Conservation (phyloP, 2,329 filamentous ascomycete species). For the Penicillium sumatraense region DNA sequence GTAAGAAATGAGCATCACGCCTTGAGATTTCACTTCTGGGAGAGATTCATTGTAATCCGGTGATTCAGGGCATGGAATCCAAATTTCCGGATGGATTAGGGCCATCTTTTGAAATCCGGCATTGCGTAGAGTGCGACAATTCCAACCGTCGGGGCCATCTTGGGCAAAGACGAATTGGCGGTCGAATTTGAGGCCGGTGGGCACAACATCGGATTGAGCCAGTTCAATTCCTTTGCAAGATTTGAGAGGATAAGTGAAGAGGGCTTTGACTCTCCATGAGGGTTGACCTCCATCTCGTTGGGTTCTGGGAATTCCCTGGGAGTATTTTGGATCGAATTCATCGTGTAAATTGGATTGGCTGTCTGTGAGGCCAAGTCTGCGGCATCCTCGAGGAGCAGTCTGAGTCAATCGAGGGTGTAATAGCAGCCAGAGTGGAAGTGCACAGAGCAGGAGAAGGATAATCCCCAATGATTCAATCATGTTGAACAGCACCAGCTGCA, state of each 20-base stretch:
- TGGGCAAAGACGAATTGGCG: slow-evolving; percentile 83
- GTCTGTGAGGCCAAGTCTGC: slow-evolving; percentile 54
- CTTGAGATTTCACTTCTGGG: slow-evolving; percentile 56
- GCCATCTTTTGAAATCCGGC: slow-evolving; percentile 65
- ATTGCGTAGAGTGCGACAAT: slow-evolving; percentile 49
- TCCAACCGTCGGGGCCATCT: slow-evolving; percentile 47
- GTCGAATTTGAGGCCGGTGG: slow-evolving; percentile 76
- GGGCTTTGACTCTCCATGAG: slow-evolving; percentile 64
- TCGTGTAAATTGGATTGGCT: slow-evolving; percentile 59
- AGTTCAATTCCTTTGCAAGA: slow-evolving; percentile 80
- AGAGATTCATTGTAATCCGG: slow-evolving; percentile 47
- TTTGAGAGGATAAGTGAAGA: slow-evolving; percentile 83
- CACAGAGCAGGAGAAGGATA: slow-evolving; percentile 9
- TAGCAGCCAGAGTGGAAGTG: slow-evolving; percentile 11
- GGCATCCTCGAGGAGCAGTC: slow-evolving; percentile 48
- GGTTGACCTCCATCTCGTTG: slow-evolving; percentile 39
- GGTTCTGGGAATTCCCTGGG: slow-evolving; percentile 36
- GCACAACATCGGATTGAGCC: slow-evolving; percentile 64
- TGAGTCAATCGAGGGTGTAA: slow-evolving; percentile 6
- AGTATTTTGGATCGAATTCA: slow-evolving; percentile 59
- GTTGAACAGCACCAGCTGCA: too few species aligned
- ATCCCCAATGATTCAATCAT: too few species aligned
- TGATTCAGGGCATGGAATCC: slow-evolving; percentile 57
- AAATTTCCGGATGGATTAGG: slow-evolving; percentile 67
- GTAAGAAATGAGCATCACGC: slow-evolving; percentile 58